A percentile compares a stretch with the other conserved stretches of the same genome.
These are phyloP conservation scores for Schwanniomyces sp. DNA, from an alignment of 805 yeast species.

Conservation along the genomic window DNA sequence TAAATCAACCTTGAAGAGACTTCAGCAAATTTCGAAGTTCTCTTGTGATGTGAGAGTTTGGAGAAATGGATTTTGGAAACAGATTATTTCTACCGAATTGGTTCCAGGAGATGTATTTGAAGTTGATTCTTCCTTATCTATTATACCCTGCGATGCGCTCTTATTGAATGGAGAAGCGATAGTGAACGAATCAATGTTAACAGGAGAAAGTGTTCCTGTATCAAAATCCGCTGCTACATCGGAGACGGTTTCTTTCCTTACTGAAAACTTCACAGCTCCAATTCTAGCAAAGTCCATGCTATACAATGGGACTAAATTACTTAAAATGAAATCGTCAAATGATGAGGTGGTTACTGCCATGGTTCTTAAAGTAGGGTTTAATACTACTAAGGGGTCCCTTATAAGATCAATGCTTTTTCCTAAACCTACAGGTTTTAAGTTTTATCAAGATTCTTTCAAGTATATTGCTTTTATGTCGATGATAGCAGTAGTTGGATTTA, in stretches of 20 bases:
- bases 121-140: constrained; percentile 73
- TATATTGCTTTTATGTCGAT: constrained; percentile 93
- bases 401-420: constrained; percentile 97
- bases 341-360: constrained; percentile 83
- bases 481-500: constrained; percentile 82
- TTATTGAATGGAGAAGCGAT: constrained; percentile 90
- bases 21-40: constrained; percentile 71
- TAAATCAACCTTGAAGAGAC: constrained; percentile 64
- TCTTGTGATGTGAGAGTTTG: constrained; percentile 84
- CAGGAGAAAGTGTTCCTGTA: constrained; percentile 98
- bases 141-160: constrained; percentile 87
- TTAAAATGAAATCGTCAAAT: constrained; percentile 73
- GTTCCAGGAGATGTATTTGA: constrained; percentile 98
- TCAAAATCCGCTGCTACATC: constrained; percentile 69
- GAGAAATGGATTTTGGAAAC: constrained; percentile 93
- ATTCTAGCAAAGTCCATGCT: constrained; percentile 72
- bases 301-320: constrained; percentile 86
- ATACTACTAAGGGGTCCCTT: constrained; percentile 92
- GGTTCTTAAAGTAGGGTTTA: constrained; percentile 87
- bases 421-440: constrained; percentile 88
- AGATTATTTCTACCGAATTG: constrained; percentile 67
- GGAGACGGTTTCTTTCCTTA: constrained; percentile 57
- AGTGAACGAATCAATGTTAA: constrained; percentile 95
- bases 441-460: constrained; percentile 91
- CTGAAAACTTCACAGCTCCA: constrained; percentile 62